A percentile compares a stretch with the other conserved stretches of the same genome.
phyloP scores from a whole-genome alignment of 306 rosid species.

The Leucaena leucocephala region DNA sequence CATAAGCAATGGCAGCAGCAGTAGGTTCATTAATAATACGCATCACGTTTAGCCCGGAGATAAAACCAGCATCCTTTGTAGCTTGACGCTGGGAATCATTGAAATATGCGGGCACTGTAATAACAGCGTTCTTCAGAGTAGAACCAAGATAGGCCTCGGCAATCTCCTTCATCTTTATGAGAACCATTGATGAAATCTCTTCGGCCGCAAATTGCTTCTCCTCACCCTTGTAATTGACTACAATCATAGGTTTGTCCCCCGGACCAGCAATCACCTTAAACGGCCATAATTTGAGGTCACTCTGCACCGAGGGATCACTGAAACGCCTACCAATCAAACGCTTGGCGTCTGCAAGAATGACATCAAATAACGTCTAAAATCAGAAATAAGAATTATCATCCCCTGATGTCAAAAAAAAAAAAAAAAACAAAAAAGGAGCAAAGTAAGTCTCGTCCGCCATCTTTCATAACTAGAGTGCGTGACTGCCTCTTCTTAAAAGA shows the following conservation, averaged over 20 bases:
- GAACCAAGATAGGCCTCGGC: constrained; percentile 56
- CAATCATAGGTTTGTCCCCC: constrained; percentile 56
- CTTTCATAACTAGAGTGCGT: background rate
- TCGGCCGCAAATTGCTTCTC: constrained; percentile 57
- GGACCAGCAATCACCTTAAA: constrained; percentile 60
- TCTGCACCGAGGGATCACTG: constrained; percentile 49
- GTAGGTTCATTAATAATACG: constrained; percentile 60
- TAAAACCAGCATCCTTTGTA: constrained; percentile 59
- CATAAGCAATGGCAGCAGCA: constrained; percentile 63
- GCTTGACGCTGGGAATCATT: constrained; percentile 67
- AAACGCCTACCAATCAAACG: constrained; percentile 56
- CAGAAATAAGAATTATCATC: background rate
- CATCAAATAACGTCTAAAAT: background rate
- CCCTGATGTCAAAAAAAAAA: background rate
- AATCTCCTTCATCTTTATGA: constrained; percentile 58
- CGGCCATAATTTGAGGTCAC: constrained; percentile 58
- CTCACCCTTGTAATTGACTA: constrained; percentile 53
- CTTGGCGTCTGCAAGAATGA: constrained; percentile 46
- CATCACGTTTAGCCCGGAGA: constrained; percentile 60
- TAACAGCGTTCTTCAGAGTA: constrained; percentile 52
- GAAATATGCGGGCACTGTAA: constrained; percentile 61
- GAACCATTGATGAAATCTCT: constrained; percentile 66
- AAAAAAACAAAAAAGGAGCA: background rate
- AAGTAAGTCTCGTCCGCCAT: background rate
- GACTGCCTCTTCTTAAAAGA: background rate